Percentiles rank a stretch among this genome's conserved stretches.
phyloP scores from a whole-genome alignment of 345 rosid species.

The Salix brachista region DNA sequence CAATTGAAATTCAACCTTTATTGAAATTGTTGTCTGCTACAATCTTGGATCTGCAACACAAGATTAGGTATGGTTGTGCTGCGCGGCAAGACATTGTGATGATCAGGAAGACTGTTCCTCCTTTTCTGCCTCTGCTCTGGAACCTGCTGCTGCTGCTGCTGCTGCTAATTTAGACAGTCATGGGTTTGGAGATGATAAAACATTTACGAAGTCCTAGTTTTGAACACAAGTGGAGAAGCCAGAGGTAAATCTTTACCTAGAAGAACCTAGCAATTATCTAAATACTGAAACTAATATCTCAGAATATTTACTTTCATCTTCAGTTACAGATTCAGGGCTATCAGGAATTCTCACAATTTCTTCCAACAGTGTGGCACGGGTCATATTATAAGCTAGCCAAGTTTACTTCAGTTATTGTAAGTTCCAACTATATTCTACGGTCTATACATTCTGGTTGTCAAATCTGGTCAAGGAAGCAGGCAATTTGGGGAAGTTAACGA shows the following conservation, averaged over 20 bases:
- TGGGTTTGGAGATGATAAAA: conserved; percentile 23
- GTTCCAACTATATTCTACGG: too few relatives aligned
- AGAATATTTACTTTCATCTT: conserved; percentile 20
- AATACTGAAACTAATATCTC: conserved; percentile 23
- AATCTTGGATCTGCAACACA: conserved; percentile 26
- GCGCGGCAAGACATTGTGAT: conserved; percentile 2
- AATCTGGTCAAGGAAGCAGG: too few relatives aligned
- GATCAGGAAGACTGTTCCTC: conserved; percentile 16
- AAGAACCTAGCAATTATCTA: conserved; percentile 27
- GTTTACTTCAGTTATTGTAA: too few relatives aligned
- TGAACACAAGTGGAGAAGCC: conserved; percentile 20
- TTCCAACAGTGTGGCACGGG: too few relatives aligned
- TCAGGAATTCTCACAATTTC: conserved; percentile 10
- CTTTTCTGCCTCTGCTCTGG: conserved; percentile 3
- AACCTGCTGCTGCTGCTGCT: conserved; percentile 11
- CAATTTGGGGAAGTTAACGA: too few relatives aligned
- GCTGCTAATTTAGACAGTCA: background rate
- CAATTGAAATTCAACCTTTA: conserved; percentile 19
- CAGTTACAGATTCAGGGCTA: conserved; percentile 22
- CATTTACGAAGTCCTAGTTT: conserved; percentile 24
- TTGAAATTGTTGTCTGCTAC: conserved; percentile 27
- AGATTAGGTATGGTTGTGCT: conserved; percentile 21
- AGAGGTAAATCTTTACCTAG: conserved; percentile 24
- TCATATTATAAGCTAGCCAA: too few relatives aligned
- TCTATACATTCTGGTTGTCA: too few relatives aligned